phyloP scores from a whole-genome alignment of 108 stramenopile genomes.

The Chaetoceros muelleri region DNA sequence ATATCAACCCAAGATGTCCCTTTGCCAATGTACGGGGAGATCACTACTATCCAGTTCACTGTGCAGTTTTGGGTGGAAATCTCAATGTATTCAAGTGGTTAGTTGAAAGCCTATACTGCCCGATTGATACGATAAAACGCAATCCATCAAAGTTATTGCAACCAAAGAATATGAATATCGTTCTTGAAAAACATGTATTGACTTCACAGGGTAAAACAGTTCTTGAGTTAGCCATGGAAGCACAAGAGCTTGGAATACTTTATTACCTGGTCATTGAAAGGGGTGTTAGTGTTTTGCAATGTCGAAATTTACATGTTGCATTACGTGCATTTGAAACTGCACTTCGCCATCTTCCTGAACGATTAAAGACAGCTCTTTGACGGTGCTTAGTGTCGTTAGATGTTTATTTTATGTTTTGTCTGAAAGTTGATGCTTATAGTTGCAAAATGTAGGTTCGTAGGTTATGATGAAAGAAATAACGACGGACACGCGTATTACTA shows the following conservation, averaged over 20 bases:
- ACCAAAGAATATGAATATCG: constrained; percentile 10
- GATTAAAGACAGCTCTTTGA: no score
- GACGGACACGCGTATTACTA: no score
- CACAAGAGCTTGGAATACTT: constrained; percentile 45
- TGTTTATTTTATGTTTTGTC: no score
- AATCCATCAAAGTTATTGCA: constrained; percentile 26
- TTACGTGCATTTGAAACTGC: neutral
- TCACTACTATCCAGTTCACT: constrained; percentile 12
- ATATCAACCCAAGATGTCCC: constrained; percentile 34
- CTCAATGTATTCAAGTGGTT: constrained; percentile 42
- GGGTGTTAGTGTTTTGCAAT: neutral
- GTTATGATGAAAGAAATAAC: no score
- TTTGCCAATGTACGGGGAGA: constrained; percentile 22
- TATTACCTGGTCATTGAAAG: constrained; percentile 74
- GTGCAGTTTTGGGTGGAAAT: constrained; percentile 43
- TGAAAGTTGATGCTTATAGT: no score
- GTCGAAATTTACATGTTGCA: neutral
- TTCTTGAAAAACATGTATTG: constrained; percentile 35
- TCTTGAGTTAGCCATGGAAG: constrained; percentile 53
- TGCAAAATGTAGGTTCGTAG: no score
- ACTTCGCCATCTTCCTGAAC: neutral
- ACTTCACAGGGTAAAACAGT: constrained; percentile 62
- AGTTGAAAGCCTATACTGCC: constrained; percentile 48
- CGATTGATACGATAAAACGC: constrained; percentile 14
- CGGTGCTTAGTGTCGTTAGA: no score